These are phyloP conservation scores for Dothistroma pini DNA, from an alignment of 2,329 filamentous ascomycete genomes.

Conservation along the genomic window DNA sequence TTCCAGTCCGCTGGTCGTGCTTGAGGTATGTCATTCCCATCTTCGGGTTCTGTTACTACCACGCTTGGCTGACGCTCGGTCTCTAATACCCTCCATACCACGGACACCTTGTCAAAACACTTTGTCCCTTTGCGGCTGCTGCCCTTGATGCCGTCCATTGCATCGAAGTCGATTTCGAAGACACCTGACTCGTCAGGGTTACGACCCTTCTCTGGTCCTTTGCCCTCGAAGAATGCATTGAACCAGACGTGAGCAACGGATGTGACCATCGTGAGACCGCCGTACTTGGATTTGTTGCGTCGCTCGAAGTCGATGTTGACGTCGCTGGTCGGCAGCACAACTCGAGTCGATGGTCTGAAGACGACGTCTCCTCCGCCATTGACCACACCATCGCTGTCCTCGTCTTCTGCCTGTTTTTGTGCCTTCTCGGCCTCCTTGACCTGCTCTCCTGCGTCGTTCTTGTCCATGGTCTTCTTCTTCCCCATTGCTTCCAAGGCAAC, in stretches of 20 bases:
- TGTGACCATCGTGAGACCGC: conserved; percentile 82
- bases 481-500: conserved; percentile 45
- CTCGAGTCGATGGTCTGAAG: conserved; percentile 64
- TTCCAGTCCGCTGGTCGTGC: conserved; percentile 71
- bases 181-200: conserved; percentile 65
- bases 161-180: conserved; percentile 69
- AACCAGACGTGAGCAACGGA: conserved; percentile 96
- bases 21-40: conserved; percentile 67
- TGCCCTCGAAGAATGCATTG: conserved; percentile 88
- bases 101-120: conserved; percentile 75
- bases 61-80: conserved; percentile 30
- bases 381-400: conserved; percentile 36
- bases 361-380: conserved; percentile 66
- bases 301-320: conserved; percentile 88
- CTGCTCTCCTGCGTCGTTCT: conserved; percentile 17
- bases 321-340: conserved; percentile 76
- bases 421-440: conserved; percentile 21
- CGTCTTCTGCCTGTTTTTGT: conserved; percentile 15
- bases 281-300: conserved; percentile 71
- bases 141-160: conserved; percentile 93
- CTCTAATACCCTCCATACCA: conserved; percentile 67
- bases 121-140: conserved; percentile 75
- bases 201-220: conserved; percentile 65
- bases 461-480: conserved; percentile 26
- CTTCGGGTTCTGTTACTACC: conserved; percentile 61